A percentile compares a stretch with the other conserved stretches of the same genome.
Conservation (phyloP, 2,329 filamentous ascomycete species). For the Pseudogymnoascus sp. region DNA sequence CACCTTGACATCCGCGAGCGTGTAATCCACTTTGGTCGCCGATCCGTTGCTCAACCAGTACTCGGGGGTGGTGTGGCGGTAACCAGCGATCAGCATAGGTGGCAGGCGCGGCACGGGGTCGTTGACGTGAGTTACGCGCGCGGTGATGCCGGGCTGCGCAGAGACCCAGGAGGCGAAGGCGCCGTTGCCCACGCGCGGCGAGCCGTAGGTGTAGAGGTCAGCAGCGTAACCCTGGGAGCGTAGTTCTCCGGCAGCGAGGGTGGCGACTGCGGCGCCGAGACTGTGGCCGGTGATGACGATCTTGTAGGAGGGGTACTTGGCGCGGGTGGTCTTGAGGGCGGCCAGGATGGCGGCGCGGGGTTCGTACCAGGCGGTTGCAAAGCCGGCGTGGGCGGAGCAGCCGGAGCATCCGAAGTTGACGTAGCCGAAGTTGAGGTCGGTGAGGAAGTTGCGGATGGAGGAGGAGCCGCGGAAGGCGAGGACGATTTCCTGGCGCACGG, state of each 20-base stretch:
- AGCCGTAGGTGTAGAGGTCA: constrained; percentile 62
- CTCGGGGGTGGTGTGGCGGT: constrained; percentile 63
- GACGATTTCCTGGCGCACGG: constrained; percentile 47
- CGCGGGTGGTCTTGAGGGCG: constrained; percentile 34
- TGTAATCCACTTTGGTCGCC: constrained; percentile 33
- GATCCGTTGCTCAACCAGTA: constrained; percentile 50
- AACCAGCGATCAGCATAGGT: constrained; percentile 49
- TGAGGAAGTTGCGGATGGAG: constrained; percentile 17
- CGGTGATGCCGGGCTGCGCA: constrained; percentile 47
- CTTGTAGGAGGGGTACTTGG: constrained; percentile 44
- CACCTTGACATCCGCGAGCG: constrained; percentile 37
- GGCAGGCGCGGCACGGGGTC: constrained; percentile 66
- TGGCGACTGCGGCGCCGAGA: constrained; percentile 60
- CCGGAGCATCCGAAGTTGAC: constrained; percentile 22
- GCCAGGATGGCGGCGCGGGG: constrained; percentile 38
- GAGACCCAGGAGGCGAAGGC: constrained; percentile 50
- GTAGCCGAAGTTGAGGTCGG: constrained; percentile 18
- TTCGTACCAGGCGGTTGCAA: constrained; percentile 53
- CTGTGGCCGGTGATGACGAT: constrained; percentile 62
- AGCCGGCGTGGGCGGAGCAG: constrained; percentile 48
- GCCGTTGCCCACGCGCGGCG: constrained; percentile 58
- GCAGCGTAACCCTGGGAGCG: constrained; percentile 41
- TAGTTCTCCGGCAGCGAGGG: constrained; percentile 52
- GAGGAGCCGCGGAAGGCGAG: constrained; percentile 53
- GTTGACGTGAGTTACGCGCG: constrained; percentile 59